Evolutionary conservation across 1,284 basidiomycete genomes (phyloP).

Genomic region (Ceratobasidium sp.): DNA sequence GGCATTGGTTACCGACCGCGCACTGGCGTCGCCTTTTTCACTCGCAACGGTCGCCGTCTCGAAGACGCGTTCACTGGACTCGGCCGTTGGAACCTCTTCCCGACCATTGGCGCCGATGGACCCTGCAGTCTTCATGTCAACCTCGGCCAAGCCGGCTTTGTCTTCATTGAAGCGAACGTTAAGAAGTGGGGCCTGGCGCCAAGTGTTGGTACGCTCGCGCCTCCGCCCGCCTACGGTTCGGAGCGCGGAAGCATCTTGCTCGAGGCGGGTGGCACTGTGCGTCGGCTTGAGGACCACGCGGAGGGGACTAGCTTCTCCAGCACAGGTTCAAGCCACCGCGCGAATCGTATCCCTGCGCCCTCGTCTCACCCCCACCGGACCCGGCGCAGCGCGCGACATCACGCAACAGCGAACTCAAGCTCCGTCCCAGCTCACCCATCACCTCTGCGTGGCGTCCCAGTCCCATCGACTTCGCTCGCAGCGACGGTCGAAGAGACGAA

Average conservation of each 20-base stretch:
- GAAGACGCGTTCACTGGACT: constrained; percentile 94
- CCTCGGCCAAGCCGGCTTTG: constrained; percentile 94
- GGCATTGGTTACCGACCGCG: constrained; percentile 94
- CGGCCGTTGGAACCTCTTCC: constrained; percentile 91
- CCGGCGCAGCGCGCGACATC: constrained; percentile 8
- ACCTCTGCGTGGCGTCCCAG: constrained; percentile 61
- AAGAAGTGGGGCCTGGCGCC: constrained; percentile 98
- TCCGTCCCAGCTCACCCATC: constrained; percentile 66
- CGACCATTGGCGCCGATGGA: constrained; percentile 92
- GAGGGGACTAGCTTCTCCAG: constrained; percentile 32
- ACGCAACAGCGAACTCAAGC: constrained; percentile 8
- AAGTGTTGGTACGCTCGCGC: constrained; percentile 92
- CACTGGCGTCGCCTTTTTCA: constrained; percentile 96
- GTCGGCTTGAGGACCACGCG: constrained; percentile 55
- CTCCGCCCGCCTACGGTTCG: constrained; percentile 94
- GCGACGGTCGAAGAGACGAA: constrained; percentile 20
- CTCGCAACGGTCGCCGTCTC: constrained; percentile 92
- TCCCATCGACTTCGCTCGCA: constrained; percentile 56
- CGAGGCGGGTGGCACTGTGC: constrained; percentile 80
- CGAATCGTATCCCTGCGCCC: constrained; percentile 60
- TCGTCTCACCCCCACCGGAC: constrained; percentile 59
- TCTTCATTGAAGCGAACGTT: constrained; percentile 97
- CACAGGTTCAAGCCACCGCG: constrained; percentile 50
- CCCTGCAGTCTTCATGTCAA: constrained; percentile 96
- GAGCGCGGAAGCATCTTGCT: constrained; percentile 93